Conservation (phyloP, 345 rosid genomes). For the Toxicodendron radicans region DNA sequence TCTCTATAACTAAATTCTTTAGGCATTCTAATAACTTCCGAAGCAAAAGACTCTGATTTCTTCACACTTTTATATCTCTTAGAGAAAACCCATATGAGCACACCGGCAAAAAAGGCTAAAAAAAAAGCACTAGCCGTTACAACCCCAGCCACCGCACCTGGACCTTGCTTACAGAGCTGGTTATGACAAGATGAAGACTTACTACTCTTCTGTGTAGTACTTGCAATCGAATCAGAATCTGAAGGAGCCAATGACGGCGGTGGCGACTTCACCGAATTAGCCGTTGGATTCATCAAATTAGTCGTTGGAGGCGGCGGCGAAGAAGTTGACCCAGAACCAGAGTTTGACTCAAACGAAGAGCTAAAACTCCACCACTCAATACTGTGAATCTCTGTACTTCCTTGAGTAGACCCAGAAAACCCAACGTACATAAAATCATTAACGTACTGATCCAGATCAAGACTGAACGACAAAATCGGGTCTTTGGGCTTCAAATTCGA, state of each 20-base stretch:
- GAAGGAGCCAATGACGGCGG: conserved; percentile 65
- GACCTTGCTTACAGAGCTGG: conserved; percentile 77
- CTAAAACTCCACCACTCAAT: conserved; percentile 97
- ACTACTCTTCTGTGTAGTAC: conserved; percentile 37
- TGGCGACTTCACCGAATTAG: conserved; percentile 58
- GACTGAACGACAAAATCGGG: conserved; percentile 53
- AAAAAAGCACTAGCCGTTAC: conserved; percentile 91
- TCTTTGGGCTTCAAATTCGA: conserved; percentile 80
- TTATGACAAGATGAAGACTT: conserved; percentile 67
- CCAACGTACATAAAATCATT: conserved; percentile 93
- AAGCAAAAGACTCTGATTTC: conserved; percentile 63
- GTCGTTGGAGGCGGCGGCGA: conserved; percentile 63
- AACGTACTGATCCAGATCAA: conserved; percentile 80
- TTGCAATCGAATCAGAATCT: conserved; percentile 26
- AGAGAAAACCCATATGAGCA: conserved; percentile 69
- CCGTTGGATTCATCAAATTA: conserved; percentile 65
- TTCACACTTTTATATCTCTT: conserved; percentile 50
- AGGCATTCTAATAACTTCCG: conserved; percentile 82
- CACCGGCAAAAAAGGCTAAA: conserved; percentile 75
- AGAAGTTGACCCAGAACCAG: conserved; percentile 31
- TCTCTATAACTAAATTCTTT: conserved; percentile 89
- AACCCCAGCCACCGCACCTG: conserved; percentile 96
- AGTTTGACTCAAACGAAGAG: conserved; percentile 55
- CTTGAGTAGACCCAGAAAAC: conserved; percentile 97
- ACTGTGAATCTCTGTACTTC: conserved; percentile 93